These are phyloP conservation scores for Penicillium verrucosum DNA, from an alignment of 2,329 filamentous ascomycete genomes.

Conservation along the genomic window DNA sequence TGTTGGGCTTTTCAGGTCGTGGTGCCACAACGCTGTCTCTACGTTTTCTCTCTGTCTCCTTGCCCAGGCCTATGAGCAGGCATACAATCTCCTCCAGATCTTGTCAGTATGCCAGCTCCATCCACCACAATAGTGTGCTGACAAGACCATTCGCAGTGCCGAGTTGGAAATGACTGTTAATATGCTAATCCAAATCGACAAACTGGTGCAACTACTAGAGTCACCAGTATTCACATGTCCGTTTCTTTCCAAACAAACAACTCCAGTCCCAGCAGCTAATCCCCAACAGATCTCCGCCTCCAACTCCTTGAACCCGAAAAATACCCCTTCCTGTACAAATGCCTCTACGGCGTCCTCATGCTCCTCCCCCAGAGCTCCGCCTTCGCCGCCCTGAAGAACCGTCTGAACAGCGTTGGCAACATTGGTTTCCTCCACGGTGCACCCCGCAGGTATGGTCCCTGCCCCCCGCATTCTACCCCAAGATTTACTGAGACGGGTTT, in stretches of 20 bases:
- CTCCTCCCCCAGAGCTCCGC: conserved; percentile 96
- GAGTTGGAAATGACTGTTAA: conserved; percentile 99
- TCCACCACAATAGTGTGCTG: conserved; percentile 2
- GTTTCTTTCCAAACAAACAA: conserved; percentile 24
- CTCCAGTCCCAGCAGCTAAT: conserved; percentile 8
- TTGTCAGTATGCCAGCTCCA: conserved; percentile 60
- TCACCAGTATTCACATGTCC: conserved; percentile 96
- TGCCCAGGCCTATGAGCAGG: conserved; percentile 96
- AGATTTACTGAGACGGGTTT: conserved; percentile 3
- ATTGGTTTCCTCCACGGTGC: conserved; percentile 91
- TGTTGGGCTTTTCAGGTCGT: conserved; percentile 87
- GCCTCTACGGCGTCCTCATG: conserved; percentile 95
- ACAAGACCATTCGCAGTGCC: conserved; percentile 57
- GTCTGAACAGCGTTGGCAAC: conserved; percentile 92
- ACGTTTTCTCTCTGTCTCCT: conserved; percentile 95
- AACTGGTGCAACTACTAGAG: conserved; percentile 92
- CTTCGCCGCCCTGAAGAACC: conserved; percentile 93
- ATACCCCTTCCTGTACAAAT: conserved; percentile 94
- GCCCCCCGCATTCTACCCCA: not conserved
- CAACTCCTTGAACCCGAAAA: conserved; percentile 94
- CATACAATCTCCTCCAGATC: conserved; percentile 91
- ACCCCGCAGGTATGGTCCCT: conserved; percentile 64
- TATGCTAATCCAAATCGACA: conserved; percentile 97
- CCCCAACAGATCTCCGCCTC: conserved; percentile 72
- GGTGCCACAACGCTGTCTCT: conserved; percentile 97